A percentile compares a stretch with the other conserved stretches of the same genome.
These are phyloP conservation scores for Aspergillus sojae DNA, from an alignment of 2,329 filamentous ascomycete species.

Conservation along the genomic window DNA sequence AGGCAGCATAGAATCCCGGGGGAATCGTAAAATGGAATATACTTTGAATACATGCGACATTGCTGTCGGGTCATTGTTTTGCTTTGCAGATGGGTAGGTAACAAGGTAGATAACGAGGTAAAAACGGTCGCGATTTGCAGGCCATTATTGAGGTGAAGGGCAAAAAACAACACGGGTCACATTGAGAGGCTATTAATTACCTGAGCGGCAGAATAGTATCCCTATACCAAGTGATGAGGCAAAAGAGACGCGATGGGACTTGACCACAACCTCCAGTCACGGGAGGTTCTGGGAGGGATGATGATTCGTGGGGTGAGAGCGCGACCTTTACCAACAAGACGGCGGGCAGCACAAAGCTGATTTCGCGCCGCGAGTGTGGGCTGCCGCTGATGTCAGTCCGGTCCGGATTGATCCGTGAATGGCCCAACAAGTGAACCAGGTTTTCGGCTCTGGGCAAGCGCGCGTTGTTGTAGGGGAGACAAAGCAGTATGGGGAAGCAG, in stretches of 20 bases:
- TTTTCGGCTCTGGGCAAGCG: background rate
- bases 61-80: conserved; percentile 8
- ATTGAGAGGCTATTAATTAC: background rate
- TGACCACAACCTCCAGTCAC: conserved; percentile 16
- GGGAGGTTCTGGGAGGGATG: conserved; percentile 15
- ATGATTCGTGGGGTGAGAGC: conserved; percentile 24
- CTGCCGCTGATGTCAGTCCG: conserved; percentile 32
- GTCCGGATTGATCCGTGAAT: conserved; percentile 25
- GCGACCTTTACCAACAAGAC: conserved; percentile 25
- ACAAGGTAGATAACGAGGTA: background rate
- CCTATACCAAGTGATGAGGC: conserved; percentile 19
- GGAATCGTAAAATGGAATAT: background rate
- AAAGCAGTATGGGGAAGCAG: background rate
- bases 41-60: conserved; percentile 8
- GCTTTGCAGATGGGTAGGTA: conserved; percentile 5
- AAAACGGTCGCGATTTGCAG: conserved; percentile 22
- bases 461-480: background rate
- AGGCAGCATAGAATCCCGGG: conserved; percentile 8
- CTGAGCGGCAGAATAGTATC: background rate
- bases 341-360: conserved; percentile 17
- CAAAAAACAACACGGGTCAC: conserved; percentile 21
- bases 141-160: conserved; percentile 16
- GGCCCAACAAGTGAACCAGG: conserved; percentile 9
- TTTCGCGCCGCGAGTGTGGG: conserved; percentile 15
- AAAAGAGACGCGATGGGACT: conserved; percentile 19